Evolutionary conservation across 352 stramenopile species (phyloP).

Genomic region (Phytophthora capsici): DNA sequence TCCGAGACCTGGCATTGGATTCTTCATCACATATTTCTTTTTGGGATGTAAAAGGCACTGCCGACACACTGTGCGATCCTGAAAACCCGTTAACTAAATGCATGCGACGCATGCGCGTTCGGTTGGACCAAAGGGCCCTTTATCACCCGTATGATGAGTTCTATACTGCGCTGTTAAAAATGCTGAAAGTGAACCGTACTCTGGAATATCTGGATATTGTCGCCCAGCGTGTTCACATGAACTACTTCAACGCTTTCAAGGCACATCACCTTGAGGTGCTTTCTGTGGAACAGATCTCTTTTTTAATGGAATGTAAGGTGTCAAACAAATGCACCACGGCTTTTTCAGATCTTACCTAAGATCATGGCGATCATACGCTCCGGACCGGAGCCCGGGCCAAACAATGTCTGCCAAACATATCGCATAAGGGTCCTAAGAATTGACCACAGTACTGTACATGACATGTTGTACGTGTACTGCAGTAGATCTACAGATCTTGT

Average conservation of each 20-base stretch:
- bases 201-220: constrained; percentile 36
- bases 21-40: constrained; percentile 3
- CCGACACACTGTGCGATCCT: constrained; percentile 14
- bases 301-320: constrained; percentile 20
- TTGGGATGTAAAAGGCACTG: constrained; percentile 8
- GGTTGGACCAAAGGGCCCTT: constrained; percentile 8
- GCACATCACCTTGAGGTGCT: constrained; percentile 26
- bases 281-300: neutral
- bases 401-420: no score
- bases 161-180: constrained; percentile 15
- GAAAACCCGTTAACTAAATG: constrained; percentile 31
- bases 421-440: no score
- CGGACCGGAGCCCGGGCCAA: no score
- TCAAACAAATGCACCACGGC: no score
- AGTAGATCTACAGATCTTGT: no score
- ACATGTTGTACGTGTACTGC: no score
- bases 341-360: no score
- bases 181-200: constrained; percentile 26
- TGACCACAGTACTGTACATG: no score
- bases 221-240: constrained; percentile 14
- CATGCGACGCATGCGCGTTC: constrained; percentile 26
- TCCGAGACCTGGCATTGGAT: constrained; percentile 23
- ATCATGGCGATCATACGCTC: no score
- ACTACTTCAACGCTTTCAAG: constrained; percentile 27
- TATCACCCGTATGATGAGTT: constrained; percentile 13